Percentiles rank a stretch among this genome's conserved stretches.
Conservation (phyloP, 2,329 filamentous ascomycete species). For the Diaporthe australafricana region DNA sequence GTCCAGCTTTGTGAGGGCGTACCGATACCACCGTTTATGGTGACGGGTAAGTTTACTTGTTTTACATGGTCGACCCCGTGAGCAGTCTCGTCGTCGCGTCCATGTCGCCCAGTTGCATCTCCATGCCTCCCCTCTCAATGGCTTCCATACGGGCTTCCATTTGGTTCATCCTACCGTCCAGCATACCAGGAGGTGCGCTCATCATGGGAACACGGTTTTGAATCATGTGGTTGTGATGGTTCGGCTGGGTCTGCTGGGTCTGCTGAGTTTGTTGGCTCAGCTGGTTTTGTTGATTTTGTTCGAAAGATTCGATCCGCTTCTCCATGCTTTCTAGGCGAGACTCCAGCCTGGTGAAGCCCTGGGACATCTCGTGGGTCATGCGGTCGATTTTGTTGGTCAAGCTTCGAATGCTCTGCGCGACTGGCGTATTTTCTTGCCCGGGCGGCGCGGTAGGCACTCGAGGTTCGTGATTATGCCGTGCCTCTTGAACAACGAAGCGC, state of each 20-base stretch:
- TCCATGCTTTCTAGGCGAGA: constrained; percentile 63
- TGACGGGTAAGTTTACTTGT: not conserved
- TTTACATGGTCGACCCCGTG: constrained; percentile 49
- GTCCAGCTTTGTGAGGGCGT: not conserved
- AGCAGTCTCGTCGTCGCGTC: constrained; percentile 49
- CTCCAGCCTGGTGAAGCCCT: constrained; percentile 64
- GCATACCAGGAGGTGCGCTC: constrained; percentile 35
- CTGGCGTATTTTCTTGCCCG: constrained; percentile 68
- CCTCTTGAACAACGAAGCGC: constrained; percentile 71
- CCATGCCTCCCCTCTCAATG: constrained; percentile 52
- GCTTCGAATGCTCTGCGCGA: constrained; percentile 68
- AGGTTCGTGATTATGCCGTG: constrained; percentile 72
- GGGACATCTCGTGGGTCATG: constrained; percentile 65
- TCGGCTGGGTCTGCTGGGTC: constrained; percentile 34
- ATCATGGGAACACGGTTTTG: constrained; percentile 41
- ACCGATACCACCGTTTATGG: not conserved
- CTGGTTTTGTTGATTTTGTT: constrained; percentile 47
- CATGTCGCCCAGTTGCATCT: constrained; percentile 53
- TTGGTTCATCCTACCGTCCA: constrained; percentile 45
- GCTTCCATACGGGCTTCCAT: constrained; percentile 52
- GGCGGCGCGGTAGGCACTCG: constrained; percentile 65
- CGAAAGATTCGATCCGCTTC: constrained; percentile 63
- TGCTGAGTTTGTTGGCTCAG: constrained; percentile 32
- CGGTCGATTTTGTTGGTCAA: constrained; percentile 71
- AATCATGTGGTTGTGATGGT: constrained; percentile 37